phyloP scores from a whole-genome alignment of 192 early-diverging fungal species.

The Gonapodya prolifera region DNA sequence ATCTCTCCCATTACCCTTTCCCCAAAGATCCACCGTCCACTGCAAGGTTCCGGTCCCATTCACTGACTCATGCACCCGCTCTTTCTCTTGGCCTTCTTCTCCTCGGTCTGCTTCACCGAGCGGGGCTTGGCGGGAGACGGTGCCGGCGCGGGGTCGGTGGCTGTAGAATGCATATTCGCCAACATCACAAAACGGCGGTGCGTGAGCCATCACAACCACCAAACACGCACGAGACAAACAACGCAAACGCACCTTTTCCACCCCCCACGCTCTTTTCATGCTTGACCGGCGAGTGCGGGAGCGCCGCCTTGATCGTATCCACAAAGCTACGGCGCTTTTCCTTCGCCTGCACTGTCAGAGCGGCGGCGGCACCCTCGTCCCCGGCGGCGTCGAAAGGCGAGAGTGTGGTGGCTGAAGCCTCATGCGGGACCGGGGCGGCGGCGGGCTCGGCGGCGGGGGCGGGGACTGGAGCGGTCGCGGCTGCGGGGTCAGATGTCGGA shows the following conservation, averaged over 20 bases:
- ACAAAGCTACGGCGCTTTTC: background rate
- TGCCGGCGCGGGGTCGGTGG: background rate
- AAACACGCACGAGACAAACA: background rate
- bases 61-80: too few relatives aligned
- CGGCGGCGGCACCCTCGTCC: too few relatives aligned
- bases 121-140: background rate
- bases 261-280: background rate
- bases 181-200: too few relatives aligned
- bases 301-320: background rate
- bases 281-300: background rate
- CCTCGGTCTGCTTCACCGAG: background rate
- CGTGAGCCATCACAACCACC: background rate
- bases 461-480: background rate
- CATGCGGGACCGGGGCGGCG: background rate
- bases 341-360: background rate
- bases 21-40: background rate
- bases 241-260: background rate
- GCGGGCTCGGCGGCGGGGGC: background rate
- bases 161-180: too few relatives aligned
- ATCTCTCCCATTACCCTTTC: background rate
- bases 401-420: background rate
- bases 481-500: background rate
- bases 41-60: too few relatives aligned
- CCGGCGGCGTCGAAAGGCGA: too few relatives aligned
- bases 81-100: background rate